Conservation (phyloP, 2,329 filamentous ascomycete genomes). For the Zalaria obscura region DNA sequence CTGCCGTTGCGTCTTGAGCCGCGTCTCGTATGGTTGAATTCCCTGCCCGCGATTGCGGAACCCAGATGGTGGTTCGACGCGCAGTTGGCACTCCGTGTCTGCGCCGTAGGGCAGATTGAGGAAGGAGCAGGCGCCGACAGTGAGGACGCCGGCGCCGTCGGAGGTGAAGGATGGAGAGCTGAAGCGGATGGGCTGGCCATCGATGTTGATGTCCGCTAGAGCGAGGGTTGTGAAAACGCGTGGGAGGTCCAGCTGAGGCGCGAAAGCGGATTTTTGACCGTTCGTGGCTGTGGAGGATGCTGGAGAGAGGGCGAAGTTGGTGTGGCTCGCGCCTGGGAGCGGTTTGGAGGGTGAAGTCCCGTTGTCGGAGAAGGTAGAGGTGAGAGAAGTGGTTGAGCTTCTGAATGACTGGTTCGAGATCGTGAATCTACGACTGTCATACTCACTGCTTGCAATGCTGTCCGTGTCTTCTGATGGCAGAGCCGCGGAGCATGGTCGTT, state of each 20-base stretch:
- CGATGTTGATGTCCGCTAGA: constrained; percentile 13
- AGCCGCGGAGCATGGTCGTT: too few relatives aligned
- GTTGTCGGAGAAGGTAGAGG: too few relatives aligned
- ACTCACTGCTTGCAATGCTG: too few relatives aligned
- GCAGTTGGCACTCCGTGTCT: constrained; percentile 12
- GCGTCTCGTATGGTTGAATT: too few relatives aligned
- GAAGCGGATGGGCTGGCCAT: constrained; percentile 14
- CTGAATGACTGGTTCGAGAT: too few relatives aligned
- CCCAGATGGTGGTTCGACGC: constrained; percentile 9
- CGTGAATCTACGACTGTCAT: too few relatives aligned
- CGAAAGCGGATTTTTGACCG: too few relatives aligned
- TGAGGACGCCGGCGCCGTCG: constrained; percentile 7
- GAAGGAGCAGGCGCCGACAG: constrained; percentile 13
- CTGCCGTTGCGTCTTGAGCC: neutral
- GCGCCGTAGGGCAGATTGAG: constrained; percentile 15
- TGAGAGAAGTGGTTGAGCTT: too few relatives aligned
- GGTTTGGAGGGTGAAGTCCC: neutral
- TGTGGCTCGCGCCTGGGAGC: constrained; percentile 2
- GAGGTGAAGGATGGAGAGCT: constrained; percentile 9
- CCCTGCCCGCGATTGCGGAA: too few relatives aligned
- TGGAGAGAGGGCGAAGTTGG: neutral
- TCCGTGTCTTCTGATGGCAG: too few relatives aligned
- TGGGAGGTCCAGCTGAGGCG: neutral
- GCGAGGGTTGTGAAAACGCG: constrained; percentile 7
- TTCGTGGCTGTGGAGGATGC: too few relatives aligned